Base-by-base conservation (phyloP, 106 monocot genomes). In the Phalaenopsis aphrodite region DNA sequence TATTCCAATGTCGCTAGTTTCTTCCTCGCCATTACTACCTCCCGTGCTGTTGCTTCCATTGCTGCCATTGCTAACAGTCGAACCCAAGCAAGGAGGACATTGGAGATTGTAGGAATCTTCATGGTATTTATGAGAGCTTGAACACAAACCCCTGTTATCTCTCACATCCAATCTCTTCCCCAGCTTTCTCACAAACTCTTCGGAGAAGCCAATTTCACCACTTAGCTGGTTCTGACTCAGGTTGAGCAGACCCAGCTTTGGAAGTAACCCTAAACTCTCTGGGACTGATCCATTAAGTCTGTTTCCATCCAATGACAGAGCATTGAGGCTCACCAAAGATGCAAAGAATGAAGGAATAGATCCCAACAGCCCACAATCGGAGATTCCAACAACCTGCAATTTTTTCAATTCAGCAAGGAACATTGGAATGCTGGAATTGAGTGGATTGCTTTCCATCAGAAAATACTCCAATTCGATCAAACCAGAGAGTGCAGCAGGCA, bases 201-300 rank as follows among this genome's bases (percentile, higher is more conserved):
- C 72, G 18, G 58, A 80, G 82, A 92, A 85, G 1, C 37, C 55
- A 3, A 92, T 82, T 82, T 86, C 92, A 42, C 92, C 88, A n/a
- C 57, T 84, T 16, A 92, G 82, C 76, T 81, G 55, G 76, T 92
- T 92, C 79, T 92, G 89, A 76, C 92, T 92, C 46, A 89, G 75
- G 86, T 92, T 92, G 17, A 89, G 86, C 79, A 84, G 86, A 30
- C 90, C 86, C 24, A 92, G 78, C 17, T 75, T 81, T n/a, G 85
- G 84, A 1, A 92, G 84, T 36, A 77, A 57, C 4, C 81, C 84
- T 5, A 92, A 66, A 42, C 73, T 86, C 0, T 68, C 18, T 8
- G 92, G 92, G 15, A 92, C 83, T 18, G 89, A 71, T 79, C 92
- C 92, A 41, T 84, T 88, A 9, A 92, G 80, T 43, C 52, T 81